phyloP scores from a whole-genome alignment of 768 basidiomycete genomes.

The Mycena indigotica region DNA sequence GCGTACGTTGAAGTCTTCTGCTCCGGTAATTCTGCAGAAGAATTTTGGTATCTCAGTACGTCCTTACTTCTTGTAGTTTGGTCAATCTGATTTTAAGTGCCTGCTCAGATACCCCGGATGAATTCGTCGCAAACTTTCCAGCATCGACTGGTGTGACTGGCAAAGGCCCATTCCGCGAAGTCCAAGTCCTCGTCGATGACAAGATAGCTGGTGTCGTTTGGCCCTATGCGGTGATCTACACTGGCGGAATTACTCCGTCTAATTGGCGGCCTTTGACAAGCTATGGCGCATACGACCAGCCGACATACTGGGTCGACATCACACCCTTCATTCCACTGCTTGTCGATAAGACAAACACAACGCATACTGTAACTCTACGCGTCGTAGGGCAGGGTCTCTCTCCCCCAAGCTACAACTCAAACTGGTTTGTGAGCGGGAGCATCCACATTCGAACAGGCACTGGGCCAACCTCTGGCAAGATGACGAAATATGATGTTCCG shows the following conservation, averaged over 20 bases:
- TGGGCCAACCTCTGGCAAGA: slow-evolving; percentile 53
- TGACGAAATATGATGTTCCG: slow-evolving; percentile 48
- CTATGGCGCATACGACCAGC: slow-evolving; percentile 65
- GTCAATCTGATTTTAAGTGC: slow-evolving; percentile 36
- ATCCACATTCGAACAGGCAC: slow-evolving; percentile 56
- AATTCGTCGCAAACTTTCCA: slow-evolving; percentile 52
- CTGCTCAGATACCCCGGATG: slow-evolving; percentile 45
- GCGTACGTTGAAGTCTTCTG: slow-evolving; percentile 62
- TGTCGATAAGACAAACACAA: slow-evolving; percentile 39
- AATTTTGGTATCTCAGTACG: slow-evolving; percentile 59
- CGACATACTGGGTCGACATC: slow-evolving; percentile 64
- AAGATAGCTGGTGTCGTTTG: slow-evolving; percentile 52
- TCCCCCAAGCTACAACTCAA: slow-evolving; percentile 53
- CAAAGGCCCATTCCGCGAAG: slow-evolving; percentile 61
- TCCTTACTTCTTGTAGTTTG: background rate
- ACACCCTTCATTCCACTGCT: slow-evolving; percentile 63
- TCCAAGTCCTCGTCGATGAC: slow-evolving; percentile 60
- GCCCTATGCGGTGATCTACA: slow-evolving; percentile 62
- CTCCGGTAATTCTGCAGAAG: slow-evolving; percentile 61
- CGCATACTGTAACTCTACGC: slow-evolving; percentile 60
- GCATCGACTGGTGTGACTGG: slow-evolving; percentile 43
- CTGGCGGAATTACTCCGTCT: slow-evolving; percentile 59
- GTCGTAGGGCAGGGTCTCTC: slow-evolving; percentile 55
- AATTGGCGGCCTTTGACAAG: slow-evolving; percentile 57
- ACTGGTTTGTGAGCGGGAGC: slow-evolving; percentile 63